Conservation (phyloP, 176 grass and related monocot genomes). For the Triticum timopheevii region DNA sequence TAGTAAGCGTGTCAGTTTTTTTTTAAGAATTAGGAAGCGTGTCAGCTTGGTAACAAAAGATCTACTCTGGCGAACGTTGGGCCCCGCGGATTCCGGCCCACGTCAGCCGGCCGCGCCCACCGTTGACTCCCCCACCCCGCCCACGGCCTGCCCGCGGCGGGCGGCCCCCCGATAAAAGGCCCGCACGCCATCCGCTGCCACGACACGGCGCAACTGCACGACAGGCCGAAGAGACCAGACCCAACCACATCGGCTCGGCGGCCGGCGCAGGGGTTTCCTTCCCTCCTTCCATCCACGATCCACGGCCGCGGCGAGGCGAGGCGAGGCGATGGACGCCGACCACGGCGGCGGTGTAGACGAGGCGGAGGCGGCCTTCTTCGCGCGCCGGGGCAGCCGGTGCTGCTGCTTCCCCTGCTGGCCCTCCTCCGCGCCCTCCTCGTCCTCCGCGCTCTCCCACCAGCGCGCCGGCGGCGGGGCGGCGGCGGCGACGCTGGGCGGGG, state of each 20-base stretch:
- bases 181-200: background rate
- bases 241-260: background rate
- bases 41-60: background rate
- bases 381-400: slow-evolving; percentile 35
- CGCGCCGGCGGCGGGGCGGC: background rate
- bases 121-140: slow-evolving; percentile 27
- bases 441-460: slow-evolving; percentile 28
- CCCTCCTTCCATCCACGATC: background rate
- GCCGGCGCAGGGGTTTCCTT: background rate
- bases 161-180: slow-evolving; percentile 20
- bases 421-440: background rate
- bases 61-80: background rate
- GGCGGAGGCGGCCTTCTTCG: slow-evolving; percentile 52
- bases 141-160: background rate
- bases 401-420: slow-evolving; percentile 60
- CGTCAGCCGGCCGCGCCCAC: slow-evolving; percentile 43
- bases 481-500: background rate
- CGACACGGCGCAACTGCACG: background rate
- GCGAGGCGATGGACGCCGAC: slow-evolving; percentile 39
- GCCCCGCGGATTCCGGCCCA: slow-evolving; percentile 25
- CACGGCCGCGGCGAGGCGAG: background rate
- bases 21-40: background rate
- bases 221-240: background rate
- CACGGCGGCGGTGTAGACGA: slow-evolving; percentile 42
- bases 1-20: too few relatives aligned